Percentiles rank a stretch among this genome's conserved stretches.
Conservation (phyloP, 768 basidiomycete genomes). For the Scleroderma bovista region DNA sequence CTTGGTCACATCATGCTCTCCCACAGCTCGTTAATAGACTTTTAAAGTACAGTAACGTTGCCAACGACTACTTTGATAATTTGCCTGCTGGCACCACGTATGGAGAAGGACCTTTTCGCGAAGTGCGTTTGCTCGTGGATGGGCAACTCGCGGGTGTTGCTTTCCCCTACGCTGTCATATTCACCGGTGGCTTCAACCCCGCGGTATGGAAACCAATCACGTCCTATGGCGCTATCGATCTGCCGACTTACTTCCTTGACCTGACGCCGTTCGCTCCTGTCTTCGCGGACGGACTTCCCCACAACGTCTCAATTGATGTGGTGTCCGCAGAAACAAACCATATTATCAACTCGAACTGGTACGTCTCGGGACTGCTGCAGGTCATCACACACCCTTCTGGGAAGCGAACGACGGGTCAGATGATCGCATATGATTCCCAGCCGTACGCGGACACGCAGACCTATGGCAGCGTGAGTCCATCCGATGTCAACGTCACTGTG, state of each 20-base stretch:
- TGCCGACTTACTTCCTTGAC: constrained; percentile 75
- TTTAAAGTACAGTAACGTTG: constrained; percentile 59
- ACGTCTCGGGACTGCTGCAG: constrained; percentile 64
- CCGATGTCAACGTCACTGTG: constrained; percentile 58
- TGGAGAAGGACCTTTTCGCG: constrained; percentile 53
- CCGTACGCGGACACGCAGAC: constrained; percentile 51
- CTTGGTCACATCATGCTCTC: not conserved
- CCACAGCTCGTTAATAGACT: not conserved
- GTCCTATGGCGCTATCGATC: constrained; percentile 69
- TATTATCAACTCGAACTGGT: constrained; percentile 72
- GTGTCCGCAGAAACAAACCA: constrained; percentile 63
- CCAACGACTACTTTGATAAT: constrained; percentile 51
- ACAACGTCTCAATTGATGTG: constrained; percentile 69
- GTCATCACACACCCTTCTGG: constrained; percentile 61
- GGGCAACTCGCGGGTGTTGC: constrained; percentile 48
- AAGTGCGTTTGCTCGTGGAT: constrained; percentile 57
- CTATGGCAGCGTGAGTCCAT: constrained; percentile 37
- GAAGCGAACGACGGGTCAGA: constrained; percentile 61
- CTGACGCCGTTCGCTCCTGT: constrained; percentile 72
- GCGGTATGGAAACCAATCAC: constrained; percentile 74
- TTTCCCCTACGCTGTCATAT: constrained; percentile 58
- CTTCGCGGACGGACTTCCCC: constrained; percentile 61
- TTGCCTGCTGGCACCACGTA: constrained; percentile 47
- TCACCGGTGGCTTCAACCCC: constrained; percentile 72
- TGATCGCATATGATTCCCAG: constrained; percentile 51